Percentiles rank a stretch among this genome's conserved stretches.
phyloP scores from a whole-genome alignment of 805 yeast genomes.

The Suhomyces kilbournensis region DNA sequence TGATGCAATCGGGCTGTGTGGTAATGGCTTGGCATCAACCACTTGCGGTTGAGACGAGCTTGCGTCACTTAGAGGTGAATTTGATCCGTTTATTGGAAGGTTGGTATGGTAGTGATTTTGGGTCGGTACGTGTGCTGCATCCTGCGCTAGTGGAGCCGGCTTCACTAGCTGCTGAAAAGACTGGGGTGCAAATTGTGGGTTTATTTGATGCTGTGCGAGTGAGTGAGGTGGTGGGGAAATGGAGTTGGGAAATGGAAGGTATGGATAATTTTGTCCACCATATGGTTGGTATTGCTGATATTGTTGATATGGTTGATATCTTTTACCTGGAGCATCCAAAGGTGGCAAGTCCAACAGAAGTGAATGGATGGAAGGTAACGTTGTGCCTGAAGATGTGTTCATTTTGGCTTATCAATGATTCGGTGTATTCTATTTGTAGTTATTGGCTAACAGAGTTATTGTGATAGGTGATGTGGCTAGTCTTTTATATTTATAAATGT shows the following conservation, averaged over 20 bases:
- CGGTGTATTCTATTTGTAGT: background rate
- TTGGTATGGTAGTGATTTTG: slow-evolving; percentile 1
- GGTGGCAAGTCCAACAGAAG: slow-evolving; percentile 33
- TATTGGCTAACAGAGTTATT: background rate
- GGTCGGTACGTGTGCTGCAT: slow-evolving; percentile 1
- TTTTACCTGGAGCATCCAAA: slow-evolving; percentile 1
- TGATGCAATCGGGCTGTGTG: slow-evolving; percentile 15
- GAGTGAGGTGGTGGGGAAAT: background rate
- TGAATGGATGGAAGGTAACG: slow-evolving; percentile 35
- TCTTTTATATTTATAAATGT: background rate
- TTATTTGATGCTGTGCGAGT: background rate
- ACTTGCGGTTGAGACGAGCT: background rate
- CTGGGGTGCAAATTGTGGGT: background rate
- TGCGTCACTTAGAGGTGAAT: background rate
- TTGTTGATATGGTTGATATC: background rate
- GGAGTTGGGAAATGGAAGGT: background rate
- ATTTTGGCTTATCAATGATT: background rate
- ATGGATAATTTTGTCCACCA: background rate
- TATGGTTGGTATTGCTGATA: slow-evolving; percentile 1
- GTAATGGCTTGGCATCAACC: background rate
- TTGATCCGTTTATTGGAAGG: background rate
- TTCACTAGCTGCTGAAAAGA: background rate
- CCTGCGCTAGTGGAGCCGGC: background rate
- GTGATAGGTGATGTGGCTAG: background rate
- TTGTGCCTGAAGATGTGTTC: slow-evolving; percentile 5